Evolutionary conservation across 441 rosid species (phyloP).

Genomic region (Populus hybrid): DNA sequence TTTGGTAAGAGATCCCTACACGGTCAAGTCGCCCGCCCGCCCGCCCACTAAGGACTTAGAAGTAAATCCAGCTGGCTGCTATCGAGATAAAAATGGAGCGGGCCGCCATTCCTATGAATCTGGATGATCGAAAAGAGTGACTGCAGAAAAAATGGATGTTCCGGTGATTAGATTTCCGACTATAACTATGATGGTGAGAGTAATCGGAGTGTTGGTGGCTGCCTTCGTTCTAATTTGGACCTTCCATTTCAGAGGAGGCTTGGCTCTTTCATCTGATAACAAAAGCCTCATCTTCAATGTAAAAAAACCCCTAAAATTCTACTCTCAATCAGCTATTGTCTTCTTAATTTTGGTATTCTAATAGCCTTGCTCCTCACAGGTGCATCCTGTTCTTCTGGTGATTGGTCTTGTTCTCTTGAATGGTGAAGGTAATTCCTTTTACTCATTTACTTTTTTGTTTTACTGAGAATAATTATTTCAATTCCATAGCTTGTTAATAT

Average conservation of each 20-base stretch:
- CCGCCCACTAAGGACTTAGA: neutral
- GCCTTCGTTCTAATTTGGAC: neutral
- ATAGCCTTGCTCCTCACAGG: constrained; percentile 30
- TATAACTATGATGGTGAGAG: neutral
- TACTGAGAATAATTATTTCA: neutral
- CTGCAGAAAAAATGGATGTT: neutral
- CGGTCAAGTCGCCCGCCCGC: neutral
- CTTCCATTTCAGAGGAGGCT: constrained; percentile 18
- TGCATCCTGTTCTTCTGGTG: constrained; percentile 85
- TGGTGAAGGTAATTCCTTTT: constrained; percentile 61
- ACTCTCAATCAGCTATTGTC: neutral
- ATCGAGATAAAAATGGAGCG: neutral
- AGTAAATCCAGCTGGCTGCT: neutral
- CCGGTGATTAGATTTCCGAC: neutral
- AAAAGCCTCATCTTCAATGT: constrained; percentile 20
- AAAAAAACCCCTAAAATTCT: neutral
- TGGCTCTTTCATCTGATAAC: constrained; percentile 11
- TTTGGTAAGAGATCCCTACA: neutral
- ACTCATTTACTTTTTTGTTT: neutral
- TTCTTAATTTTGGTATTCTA: neutral
- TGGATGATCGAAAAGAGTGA: too few species aligned
- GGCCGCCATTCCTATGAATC: neutral
- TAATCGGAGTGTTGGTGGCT: constrained; percentile 7
- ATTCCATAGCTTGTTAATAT: neutral
- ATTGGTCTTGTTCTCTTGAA: constrained; percentile 68